These are phyloP conservation scores for Toxoplasma gondii DNA, from an alignment of 169 alveolate genomes.

Conservation along the genomic window DNA sequence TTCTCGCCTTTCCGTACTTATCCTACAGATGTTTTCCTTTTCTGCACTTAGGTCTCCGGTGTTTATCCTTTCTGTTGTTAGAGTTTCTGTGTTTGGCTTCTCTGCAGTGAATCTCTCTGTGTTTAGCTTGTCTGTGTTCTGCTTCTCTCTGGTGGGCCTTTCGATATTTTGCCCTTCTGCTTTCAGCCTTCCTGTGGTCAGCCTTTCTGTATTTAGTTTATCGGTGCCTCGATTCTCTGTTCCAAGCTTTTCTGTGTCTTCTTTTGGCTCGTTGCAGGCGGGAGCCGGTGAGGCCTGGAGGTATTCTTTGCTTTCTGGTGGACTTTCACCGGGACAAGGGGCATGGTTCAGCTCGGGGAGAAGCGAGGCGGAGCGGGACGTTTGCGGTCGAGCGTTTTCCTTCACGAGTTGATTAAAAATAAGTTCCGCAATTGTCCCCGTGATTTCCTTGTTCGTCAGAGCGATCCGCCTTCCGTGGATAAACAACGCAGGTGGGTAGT, in stretches of 20 bases:
- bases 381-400: not conserved
- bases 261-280: not conserved
- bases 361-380: not conserved
- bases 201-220: too few species aligned
- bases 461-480: conserved; percentile 60
- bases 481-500: conserved; percentile 58
- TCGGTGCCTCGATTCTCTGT: too few species aligned
- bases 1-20: too few species aligned
- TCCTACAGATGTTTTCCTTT: too few species aligned
- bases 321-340: not conserved
- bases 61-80: too few species aligned
- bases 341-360: not conserved
- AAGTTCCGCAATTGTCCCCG: conserved; percentile 39
- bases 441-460: conserved; percentile 50
- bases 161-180: too few species aligned
- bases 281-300: not conserved
- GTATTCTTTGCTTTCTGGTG: not conserved
- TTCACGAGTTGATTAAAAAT: conserved; percentile 40
- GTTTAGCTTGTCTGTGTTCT: too few species aligned
- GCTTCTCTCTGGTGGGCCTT: too few species aligned
- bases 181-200: too few species aligned
- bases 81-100: too few species aligned
- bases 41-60: too few species aligned
- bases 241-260: not conserved
- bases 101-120: too few species aligned